Conservation (phyloP, 1,284 basidiomycete genomes). For the Pseudozyma thailandica region DNA sequence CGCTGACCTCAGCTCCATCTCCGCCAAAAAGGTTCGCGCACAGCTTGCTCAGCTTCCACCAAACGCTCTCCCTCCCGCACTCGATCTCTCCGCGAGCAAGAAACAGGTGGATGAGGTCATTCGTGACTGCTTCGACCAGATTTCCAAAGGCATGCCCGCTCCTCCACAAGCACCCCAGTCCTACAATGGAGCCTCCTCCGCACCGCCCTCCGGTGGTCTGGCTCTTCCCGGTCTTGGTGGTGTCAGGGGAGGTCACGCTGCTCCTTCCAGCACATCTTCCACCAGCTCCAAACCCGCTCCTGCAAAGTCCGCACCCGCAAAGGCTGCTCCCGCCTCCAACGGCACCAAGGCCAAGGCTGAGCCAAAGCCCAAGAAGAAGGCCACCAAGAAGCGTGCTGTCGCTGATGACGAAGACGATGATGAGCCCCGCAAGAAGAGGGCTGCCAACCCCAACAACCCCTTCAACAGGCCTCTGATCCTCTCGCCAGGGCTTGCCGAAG, state of each 20-base stretch:
- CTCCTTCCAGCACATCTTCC: slow-evolving; percentile 29
- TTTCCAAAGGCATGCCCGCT: slow-evolving; percentile 46
- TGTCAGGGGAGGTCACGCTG: slow-evolving; percentile 43
- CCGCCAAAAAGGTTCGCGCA: slow-evolving; percentile 58
- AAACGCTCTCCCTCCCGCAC: slow-evolving; percentile 40
- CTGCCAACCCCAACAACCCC: slow-evolving; percentile 65
- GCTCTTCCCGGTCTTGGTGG: slow-evolving; percentile 59
- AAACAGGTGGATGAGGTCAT: slow-evolving; percentile 60
- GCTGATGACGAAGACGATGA: slow-evolving; percentile 44
- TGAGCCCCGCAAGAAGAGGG: slow-evolving; percentile 52
- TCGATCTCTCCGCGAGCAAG: slow-evolving; percentile 59
- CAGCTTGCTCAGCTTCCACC: slow-evolving; percentile 53
- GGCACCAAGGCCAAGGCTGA: slow-evolving; percentile 42
- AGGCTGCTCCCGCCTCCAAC: slow-evolving; percentile 32
- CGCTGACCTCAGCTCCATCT: slow-evolving; percentile 61
- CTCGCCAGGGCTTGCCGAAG: slow-evolving; percentile 57
- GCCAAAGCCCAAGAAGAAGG: slow-evolving; percentile 61
- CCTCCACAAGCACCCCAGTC: slow-evolving; percentile 32
- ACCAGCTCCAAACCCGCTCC: slow-evolving; percentile 28
- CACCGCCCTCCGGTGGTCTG: slow-evolving; percentile 42
- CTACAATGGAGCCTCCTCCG: slow-evolving; percentile 35
- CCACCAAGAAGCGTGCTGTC: slow-evolving; percentile 37
- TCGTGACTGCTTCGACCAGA: slow-evolving; percentile 61
- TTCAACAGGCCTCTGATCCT: slow-evolving; percentile 65
- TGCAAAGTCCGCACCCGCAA: slow-evolving; percentile 23